Conservation (phyloP, 2,329 filamentous ascomycete species). For the Mycosphaerelloides madeirae region DNA sequence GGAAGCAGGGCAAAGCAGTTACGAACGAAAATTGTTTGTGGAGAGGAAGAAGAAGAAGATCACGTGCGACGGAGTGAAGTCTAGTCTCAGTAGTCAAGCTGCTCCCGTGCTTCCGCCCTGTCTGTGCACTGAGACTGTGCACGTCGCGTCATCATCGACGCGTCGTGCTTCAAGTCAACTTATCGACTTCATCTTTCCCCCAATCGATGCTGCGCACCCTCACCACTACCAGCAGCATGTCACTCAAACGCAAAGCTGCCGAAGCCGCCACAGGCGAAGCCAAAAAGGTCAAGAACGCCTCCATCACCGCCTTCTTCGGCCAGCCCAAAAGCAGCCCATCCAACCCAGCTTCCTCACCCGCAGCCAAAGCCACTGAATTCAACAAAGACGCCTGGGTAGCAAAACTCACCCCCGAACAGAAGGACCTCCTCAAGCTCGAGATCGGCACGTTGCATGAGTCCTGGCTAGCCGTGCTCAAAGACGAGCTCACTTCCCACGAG, state of each 20-base stretch:
- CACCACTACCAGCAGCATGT: conserved; percentile 33
- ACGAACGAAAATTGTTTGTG: too few species aligned
- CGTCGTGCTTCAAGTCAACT: background rate
- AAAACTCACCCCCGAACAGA: conserved; percentile 74
- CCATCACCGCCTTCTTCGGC: conserved; percentile 86
- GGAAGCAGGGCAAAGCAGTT: too few species aligned
- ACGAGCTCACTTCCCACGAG: conserved; percentile 71
- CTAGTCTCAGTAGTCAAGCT: too few species aligned
- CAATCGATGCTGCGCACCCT: too few species aligned
- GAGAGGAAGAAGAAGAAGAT: too few species aligned
- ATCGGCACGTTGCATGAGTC: conserved; percentile 87
- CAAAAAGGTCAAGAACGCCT: conserved; percentile 59
- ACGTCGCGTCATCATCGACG: conserved; percentile 1
- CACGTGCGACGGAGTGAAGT: too few species aligned
- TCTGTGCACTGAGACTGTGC: too few species aligned
- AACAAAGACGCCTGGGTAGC: conserved; percentile 89
- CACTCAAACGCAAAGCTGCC: conserved; percentile 49
- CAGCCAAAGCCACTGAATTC: conserved; percentile 54
- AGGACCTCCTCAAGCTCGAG: conserved; percentile 75
- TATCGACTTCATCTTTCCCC: background rate
- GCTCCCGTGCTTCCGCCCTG: too few species aligned
- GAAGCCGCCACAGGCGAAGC: conserved; percentile 40
- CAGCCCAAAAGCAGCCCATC: conserved; percentile 52
- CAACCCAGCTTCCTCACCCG: conserved; percentile 21
- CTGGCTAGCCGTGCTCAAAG: conserved; percentile 85